These are phyloP conservation scores for Mycosphaerella arachidis DNA, from an alignment of 2,329 filamentous ascomycete species.

Conservation along the genomic window DNA sequence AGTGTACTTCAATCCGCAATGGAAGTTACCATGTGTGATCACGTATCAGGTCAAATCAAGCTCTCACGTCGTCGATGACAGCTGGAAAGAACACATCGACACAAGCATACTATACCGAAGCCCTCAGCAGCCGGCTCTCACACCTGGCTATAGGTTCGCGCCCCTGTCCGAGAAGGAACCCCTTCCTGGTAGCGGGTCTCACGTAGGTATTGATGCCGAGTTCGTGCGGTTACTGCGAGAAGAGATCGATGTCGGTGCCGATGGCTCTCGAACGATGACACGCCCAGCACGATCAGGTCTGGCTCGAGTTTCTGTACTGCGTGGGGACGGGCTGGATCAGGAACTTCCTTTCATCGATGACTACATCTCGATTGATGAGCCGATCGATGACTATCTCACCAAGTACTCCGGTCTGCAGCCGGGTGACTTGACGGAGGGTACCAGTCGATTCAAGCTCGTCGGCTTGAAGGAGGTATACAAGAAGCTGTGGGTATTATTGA, in stretches of 20 bases:
- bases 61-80: slow-evolving; percentile 76
- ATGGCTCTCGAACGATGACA: slow-evolving; percentile 87
- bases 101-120: slow-evolving; percentile 79
- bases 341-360: slow-evolving; percentile 92
- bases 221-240: slow-evolving; percentile 91
- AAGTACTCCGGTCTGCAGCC: slow-evolving; percentile 87
- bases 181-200: slow-evolving; percentile 55
- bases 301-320: slow-evolving; percentile 85
- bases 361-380: slow-evolving; percentile 87
- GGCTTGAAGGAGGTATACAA: slow-evolving; percentile 92
- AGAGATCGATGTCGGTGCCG: slow-evolving; percentile 93
- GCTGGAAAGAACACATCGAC: slow-evolving; percentile 81
- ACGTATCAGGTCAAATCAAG: slow-evolving; percentile 78
- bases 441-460: slow-evolving; percentile 77
- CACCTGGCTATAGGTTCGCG: slow-evolving; percentile 26
- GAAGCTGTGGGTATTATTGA: slow-evolving; percentile 93
- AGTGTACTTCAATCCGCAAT: slow-evolving; percentile 79
- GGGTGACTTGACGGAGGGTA: slow-evolving; percentile 74
- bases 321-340: slow-evolving; percentile 72
- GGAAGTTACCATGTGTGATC: slow-evolving; percentile 88
- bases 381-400: slow-evolving; percentile 92
- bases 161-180: slow-evolving; percentile 42
- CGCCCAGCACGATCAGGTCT: slow-evolving; percentile 85
- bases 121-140: slow-evolving; percentile 44
- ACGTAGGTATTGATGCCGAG: slow-evolving; percentile 90